phyloP scores from a whole-genome alignment of 495 filamentous ascomycete genomes.

The Elasticomyces elasticus region DNA sequence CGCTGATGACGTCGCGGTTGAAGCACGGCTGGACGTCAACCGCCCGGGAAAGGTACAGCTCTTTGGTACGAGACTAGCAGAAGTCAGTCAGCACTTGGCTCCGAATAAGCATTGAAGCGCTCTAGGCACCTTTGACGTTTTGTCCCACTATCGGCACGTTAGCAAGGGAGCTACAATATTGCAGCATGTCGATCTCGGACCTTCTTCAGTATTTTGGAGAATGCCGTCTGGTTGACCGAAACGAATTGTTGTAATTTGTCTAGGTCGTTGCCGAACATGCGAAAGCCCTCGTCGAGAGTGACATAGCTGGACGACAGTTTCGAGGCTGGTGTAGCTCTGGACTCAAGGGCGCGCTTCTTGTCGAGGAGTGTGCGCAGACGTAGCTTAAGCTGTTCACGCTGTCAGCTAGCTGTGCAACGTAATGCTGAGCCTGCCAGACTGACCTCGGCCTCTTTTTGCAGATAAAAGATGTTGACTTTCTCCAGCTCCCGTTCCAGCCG shows the following conservation, averaged over 20 bases:
- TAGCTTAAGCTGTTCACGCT: constrained; percentile 66
- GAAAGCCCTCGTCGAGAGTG: constrained; percentile 88
- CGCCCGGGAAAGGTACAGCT: constrained; percentile 87
- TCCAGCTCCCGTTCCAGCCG: constrained; percentile 95
- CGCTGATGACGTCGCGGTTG: constrained; percentile 90
- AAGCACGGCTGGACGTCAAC: constrained; percentile 98
- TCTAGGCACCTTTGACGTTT: constrained; percentile 91
- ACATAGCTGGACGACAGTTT: constrained; percentile 85
- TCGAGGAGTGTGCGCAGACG: constrained; percentile 84
- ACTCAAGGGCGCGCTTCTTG: constrained; percentile 82
- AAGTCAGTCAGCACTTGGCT: constrained; percentile 1
- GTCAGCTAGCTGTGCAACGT: neutral
- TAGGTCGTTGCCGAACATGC: constrained; percentile 89
- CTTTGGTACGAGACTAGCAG: constrained; percentile 78
- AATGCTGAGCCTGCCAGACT: constrained; percentile 18
- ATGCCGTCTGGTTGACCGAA: constrained; percentile 91
- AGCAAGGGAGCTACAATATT: constrained; percentile 24
- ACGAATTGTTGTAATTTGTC: constrained; percentile 98
- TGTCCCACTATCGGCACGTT: constrained; percentile 65
- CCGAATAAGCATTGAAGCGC: neutral
- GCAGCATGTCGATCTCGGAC: constrained; percentile 29
- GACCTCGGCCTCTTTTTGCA: constrained; percentile 97
- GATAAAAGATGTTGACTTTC: constrained; percentile 95
- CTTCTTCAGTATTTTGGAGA: constrained; percentile 98
- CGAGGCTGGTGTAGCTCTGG: constrained; percentile 56